A percentile compares a stretch with the other conserved stretches of the same genome.
These are phyloP conservation scores for Lomentospora prolificans DNA, from an alignment of 2,329 filamentous ascomycete genomes.

Conservation along the genomic window DNA sequence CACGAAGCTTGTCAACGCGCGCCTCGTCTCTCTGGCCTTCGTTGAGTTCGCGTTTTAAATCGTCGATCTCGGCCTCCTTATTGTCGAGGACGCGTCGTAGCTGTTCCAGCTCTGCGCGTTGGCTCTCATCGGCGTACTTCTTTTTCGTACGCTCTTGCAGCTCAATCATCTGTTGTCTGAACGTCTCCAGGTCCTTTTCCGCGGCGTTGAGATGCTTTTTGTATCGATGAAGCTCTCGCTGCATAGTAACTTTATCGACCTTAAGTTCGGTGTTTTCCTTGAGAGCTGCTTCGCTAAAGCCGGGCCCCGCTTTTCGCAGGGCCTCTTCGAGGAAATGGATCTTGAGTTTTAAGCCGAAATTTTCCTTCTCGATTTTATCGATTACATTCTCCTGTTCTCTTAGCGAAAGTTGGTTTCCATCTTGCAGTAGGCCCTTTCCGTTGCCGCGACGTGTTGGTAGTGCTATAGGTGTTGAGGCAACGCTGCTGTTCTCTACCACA, in stretches of 20 bases:
- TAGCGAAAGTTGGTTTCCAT: conserved; percentile 83
- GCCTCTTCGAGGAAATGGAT: conserved; percentile 95
- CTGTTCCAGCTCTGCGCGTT: conserved; percentile 50
- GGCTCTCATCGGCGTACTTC: conserved; percentile 61
- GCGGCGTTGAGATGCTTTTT: conserved; percentile 75
- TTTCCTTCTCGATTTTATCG: conserved; percentile 95
- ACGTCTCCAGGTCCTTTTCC: conserved; percentile 77
- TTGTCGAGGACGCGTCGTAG: conserved; percentile 47
- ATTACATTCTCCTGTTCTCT: conserved; percentile 94
- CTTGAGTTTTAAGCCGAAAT: conserved; percentile 92
- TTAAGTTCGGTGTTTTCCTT: conserved; percentile 96
- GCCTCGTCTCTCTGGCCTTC: conserved; percentile 45
- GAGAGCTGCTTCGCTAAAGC: conserved; percentile 79
- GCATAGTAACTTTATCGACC: conserved; percentile 82
- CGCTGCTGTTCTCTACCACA: conserved; percentile 68
- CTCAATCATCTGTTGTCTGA: conserved; percentile 70
- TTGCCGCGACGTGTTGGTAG: conserved; percentile 54
- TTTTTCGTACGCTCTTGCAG: conserved; percentile 73
- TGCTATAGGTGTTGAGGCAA: conserved; percentile 71
- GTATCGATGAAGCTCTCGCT: conserved; percentile 75
- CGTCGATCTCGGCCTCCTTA: conserved; percentile 50
- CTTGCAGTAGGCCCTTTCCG: conserved; percentile 60
- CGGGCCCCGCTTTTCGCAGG: conserved; percentile 74
- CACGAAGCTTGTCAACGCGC: conserved; percentile 56
- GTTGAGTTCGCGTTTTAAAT: conserved; percentile 50